Percentiles rank a stretch among this genome's conserved stretches.
phyloP scores from a whole-genome alignment of 2,329 filamentous ascomycete species.

The Colletotrichum siamense region DNA sequence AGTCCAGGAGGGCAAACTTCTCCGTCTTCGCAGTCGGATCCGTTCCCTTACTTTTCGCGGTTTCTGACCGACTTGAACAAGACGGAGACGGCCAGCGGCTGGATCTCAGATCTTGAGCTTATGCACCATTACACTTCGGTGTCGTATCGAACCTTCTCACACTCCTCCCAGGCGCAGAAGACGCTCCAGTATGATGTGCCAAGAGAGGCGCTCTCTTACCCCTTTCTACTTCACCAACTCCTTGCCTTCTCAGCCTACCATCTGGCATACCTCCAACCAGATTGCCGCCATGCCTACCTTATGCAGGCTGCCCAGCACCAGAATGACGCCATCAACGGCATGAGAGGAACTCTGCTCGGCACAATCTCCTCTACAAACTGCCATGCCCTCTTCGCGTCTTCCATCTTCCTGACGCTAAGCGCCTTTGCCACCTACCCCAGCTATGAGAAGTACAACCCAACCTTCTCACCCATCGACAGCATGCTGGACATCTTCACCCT shows the following conservation, averaged over 20 bases:
- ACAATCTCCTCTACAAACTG: slow-evolving; percentile 32
- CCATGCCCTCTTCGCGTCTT: slow-evolving; percentile 37
- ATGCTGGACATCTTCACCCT: slow-evolving; percentile 38
- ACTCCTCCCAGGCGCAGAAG: slow-evolving; percentile 29
- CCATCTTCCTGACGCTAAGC: slow-evolving; percentile 36
- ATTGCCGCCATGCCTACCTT: slow-evolving; percentile 27
- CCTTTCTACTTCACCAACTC: slow-evolving; percentile 35
- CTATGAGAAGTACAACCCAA: slow-evolving; percentile 15
- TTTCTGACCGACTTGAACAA: slow-evolving; percentile 27
- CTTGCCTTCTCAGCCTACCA: slow-evolving; percentile 37
- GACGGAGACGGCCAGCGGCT: slow-evolving; percentile 26
- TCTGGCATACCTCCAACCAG: slow-evolving; percentile 31
- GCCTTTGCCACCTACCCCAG: slow-evolving; percentile 34
- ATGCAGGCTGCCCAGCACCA: slow-evolving; percentile 38
- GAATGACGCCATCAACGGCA: slow-evolving; percentile 34
- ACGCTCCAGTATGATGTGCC: slow-evolving; percentile 30
- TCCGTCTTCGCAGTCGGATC: slow-evolving; percentile 6
- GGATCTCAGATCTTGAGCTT: slow-evolving; percentile 41
- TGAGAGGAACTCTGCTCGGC: slow-evolving; percentile 29
- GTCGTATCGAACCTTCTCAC: slow-evolving; percentile 30
- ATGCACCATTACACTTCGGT: slow-evolving; percentile 40
- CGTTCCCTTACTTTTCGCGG: slow-evolving; percentile 28
- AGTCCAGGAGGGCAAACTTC: background rate
- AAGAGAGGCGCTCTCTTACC: slow-evolving; percentile 30
- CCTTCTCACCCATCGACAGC: slow-evolving; percentile 32